Evolutionary conservation across 2,329 filamentous ascomycete species (phyloP), one percentile per base, ranked within the genome.

Genomic region (Capronia americana): DNA sequence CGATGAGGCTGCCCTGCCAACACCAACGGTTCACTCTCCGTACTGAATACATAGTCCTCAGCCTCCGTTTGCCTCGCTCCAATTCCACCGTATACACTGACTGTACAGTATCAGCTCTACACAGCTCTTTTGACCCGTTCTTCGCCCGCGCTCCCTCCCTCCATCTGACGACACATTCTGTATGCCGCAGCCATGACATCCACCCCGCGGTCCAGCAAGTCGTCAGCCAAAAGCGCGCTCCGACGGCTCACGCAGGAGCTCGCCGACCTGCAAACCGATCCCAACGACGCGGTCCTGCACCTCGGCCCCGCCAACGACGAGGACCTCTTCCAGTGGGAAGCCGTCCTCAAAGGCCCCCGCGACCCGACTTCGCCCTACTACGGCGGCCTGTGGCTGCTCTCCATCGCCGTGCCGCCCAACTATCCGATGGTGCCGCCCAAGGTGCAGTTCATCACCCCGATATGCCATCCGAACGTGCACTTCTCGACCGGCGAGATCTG

Each of bases 401-500:
- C 81, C 75, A 93, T 99, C 78, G 77, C 82, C 58, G 86, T 98
- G 74, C 93, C 95, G 0, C 72, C 85, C 0, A 87, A 85, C 48
- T 98, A 99, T 79, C 95, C 95, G 2, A 84, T 91, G 64, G 79
- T 86, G 0, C 90, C 95, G 1, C 95, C 95, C 0, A 85, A 82
- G 48, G 89, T 99, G 71, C 83, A 80, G 65, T 99, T 99, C 81
- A 81, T 84, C n/a, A 99, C 93, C 41, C 87, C 88, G 69, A 88
- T 96, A 71, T 91, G 92, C 74, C 93, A 97, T 81, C 89, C 93
- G 56, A 97, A 97, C 79, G 88, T 90, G 54, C 81, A 85, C 68
- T 88, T 87, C 76, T 81, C 83, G 46, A 93, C 88, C 2, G 95
- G 95, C 72, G 93, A 97, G 79, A 95, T 99, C 75, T 99, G 95